These are phyloP conservation scores for Colletotrichum zoysiae DNA, from an alignment of 2,329 filamentous ascomycete species.

Conservation along the genomic window DNA sequence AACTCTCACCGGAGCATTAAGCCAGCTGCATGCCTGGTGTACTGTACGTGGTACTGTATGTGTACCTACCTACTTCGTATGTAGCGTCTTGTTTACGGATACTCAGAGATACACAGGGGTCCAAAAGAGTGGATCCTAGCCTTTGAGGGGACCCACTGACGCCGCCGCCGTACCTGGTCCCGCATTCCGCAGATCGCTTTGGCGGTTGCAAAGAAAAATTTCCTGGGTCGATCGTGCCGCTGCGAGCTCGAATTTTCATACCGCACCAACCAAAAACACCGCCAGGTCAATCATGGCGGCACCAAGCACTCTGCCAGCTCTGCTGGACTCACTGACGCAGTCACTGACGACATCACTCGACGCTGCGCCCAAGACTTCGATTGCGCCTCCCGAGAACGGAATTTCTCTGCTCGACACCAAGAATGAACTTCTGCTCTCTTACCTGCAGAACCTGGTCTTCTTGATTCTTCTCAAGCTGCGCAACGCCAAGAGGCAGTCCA, in stretches of 20 bases:
- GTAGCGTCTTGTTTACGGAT: too few species aligned
- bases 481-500: constrained; percentile 55
- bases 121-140: not conserved
- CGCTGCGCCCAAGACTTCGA: constrained; percentile 72
- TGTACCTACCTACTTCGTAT: too few species aligned
- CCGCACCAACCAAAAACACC: not conserved
- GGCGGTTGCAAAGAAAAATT: constrained; percentile 27
- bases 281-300: constrained; percentile 58
- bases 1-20: too few species aligned
- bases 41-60: too few species aligned
- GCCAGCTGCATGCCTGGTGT: too few species aligned
- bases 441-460: constrained; percentile 94
- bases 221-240: constrained; percentile 16
- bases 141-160: not conserved
- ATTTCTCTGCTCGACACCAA: constrained; percentile 96
- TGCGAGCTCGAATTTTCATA: constrained; percentile 14
- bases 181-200: constrained; percentile 37
- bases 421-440: constrained; percentile 96
- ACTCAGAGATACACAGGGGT: too few species aligned
- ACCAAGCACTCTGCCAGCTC: constrained; percentile 60
- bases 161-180: constrained; percentile 15
- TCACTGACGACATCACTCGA: constrained; percentile 75
- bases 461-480: constrained; percentile 85
- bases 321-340: constrained; percentile 67
- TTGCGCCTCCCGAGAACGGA: constrained; percentile 83